A percentile compares a stretch with the other conserved stretches of the same genome.
Evolutionary conservation across 2,329 filamentous ascomycete species (phyloP).

Genomic region (Diaporthe vaccinii): DNA sequence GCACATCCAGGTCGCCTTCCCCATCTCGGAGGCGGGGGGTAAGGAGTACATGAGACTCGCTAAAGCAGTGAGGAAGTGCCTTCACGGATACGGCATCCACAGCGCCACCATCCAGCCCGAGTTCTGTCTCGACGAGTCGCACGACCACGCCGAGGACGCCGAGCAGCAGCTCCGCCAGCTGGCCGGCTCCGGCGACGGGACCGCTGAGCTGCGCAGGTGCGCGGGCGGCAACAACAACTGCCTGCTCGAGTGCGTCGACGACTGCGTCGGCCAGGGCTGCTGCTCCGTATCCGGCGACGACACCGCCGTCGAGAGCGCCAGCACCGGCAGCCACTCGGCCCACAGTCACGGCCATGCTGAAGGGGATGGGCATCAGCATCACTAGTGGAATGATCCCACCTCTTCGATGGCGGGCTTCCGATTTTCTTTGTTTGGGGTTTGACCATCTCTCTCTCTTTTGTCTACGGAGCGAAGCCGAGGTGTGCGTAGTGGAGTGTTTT

Average conservation of each 20-base stretch:
- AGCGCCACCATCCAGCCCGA: slow-evolving; percentile 98
- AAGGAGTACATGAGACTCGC: slow-evolving; percentile 93
- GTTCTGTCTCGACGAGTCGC: slow-evolving; percentile 72
- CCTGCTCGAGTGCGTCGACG: slow-evolving; percentile 66
- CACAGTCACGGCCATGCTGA: slow-evolving; percentile 46
- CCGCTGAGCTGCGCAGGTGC: slow-evolving; percentile 42
- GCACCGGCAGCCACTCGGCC: slow-evolving; percentile 50
- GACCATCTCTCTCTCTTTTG: background rate
- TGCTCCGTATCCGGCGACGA: slow-evolving; percentile 49
- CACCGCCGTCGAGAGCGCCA: slow-evolving; percentile 47
- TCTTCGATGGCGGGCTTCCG: slow-evolving; percentile 22
- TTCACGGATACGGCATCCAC: slow-evolving; percentile 97
- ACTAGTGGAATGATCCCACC: slow-evolving; percentile 30
- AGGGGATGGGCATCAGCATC: slow-evolving; percentile 53
- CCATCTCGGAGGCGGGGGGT: slow-evolving; percentile 84
- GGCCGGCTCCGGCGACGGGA: slow-evolving; percentile 52
- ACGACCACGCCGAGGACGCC: slow-evolving; percentile 54
- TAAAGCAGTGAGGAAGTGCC: slow-evolving; percentile 83
- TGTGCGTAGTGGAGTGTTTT: background rate
- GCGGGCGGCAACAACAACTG: slow-evolving; percentile 54
- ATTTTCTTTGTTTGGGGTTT: slow-evolving; percentile 34
- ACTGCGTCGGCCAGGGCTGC: slow-evolving; percentile 62
- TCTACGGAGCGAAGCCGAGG: background rate
- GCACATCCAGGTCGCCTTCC: slow-evolving; percentile 92
- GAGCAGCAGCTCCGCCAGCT: slow-evolving; percentile 33